Base-by-base conservation (phyloP, 805 yeast genomes). In the Yarrowia deformans region DNA sequence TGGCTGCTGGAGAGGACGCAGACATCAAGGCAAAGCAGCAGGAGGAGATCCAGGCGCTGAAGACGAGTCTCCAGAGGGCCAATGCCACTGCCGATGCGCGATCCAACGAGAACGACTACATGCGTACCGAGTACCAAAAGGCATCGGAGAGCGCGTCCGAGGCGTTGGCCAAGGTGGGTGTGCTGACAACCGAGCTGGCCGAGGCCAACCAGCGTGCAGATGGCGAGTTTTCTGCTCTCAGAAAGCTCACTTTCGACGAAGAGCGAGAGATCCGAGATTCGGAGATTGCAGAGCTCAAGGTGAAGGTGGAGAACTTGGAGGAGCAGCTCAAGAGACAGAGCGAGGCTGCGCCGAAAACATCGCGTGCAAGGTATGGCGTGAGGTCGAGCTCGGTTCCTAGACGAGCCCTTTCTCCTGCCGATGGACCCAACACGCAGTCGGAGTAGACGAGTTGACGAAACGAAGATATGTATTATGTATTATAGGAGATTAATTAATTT, bases 71-170 rank as follows among this genome's bases (percentile, higher is more conserved):
- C 2, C 77, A 79, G 40, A 81, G 77, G 37, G 77, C 83, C 55
- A 77, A 83, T n/a, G 77, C 79, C 14, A 82, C 82, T 71, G 73
- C 84, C 1, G 83, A 82, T 34, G 81, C 87, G 7, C 81, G 82
- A 52, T 76, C 77, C 1, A 86, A 85, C 43, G 97, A 92, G 73
- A 84, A 82, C 56, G 84, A 81, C 63, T 93, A 90, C 77, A 89
- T 74, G 77, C 74, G 73, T 34, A 70, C 58, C 18, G 77, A 73
- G 63, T 74, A 70, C 66, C 75, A 77, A 58, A 71, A 73, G 61
- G 78, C 79, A 1, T 70, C 76, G 0, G 70, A 71, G 3, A 75
- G 79, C 3, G 76, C 79, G 3, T 73, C 74, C 0, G 77, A 75
- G 45, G 75, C 77, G 1, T 70, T 70, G 29, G 68, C 70, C 0